These are phyloP conservation scores for Arthrobotrys pseudoclavata DNA, from an alignment of 2,329 filamentous ascomycete genomes.

Conservation along the genomic window DNA sequence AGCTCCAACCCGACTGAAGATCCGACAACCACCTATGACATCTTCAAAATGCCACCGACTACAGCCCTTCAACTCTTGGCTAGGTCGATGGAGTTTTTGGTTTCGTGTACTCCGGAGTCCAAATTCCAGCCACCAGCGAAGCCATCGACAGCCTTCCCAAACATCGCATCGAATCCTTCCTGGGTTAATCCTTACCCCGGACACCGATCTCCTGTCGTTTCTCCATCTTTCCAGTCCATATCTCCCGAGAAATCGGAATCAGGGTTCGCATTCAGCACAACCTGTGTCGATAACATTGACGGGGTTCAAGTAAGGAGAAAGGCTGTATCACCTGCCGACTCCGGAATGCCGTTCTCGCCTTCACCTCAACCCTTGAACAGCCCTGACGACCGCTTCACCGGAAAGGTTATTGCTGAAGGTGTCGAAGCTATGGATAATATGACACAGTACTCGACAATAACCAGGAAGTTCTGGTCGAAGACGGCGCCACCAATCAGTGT, in stretches of 20 bases:
- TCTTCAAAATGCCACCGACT: conserved; percentile 79
- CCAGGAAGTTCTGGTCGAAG: conserved; percentile 93
- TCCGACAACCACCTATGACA: conserved; percentile 71
- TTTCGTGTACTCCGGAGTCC: conserved; percentile 73
- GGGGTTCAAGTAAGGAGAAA: conserved; percentile 62
- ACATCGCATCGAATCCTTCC: conserved; percentile 56
- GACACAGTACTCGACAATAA: conserved; percentile 85
- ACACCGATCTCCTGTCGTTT: conserved; percentile 45
- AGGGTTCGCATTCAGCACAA: conserved; percentile 62
- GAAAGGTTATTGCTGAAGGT: conserved; percentile 76
- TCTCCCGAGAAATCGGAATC: conserved; percentile 71
- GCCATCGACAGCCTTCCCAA: conserved; percentile 50
- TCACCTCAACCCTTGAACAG: conserved; percentile 55
- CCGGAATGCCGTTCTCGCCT: conserved; percentile 52
- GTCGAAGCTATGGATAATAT: conserved; percentile 75
- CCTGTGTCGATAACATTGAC: conserved; percentile 60
- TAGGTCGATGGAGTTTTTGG: conserved; percentile 77
- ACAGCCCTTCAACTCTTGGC: conserved; percentile 85
- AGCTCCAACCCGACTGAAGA: conserved; percentile 59
- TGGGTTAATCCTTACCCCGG: conserved; percentile 56
- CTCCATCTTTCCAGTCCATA: conserved; percentile 64
- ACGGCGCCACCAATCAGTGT: conserved; percentile 84
- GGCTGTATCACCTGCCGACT: conserved; percentile 60
- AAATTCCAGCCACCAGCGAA: conserved; percentile 49
- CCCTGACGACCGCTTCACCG: conserved; percentile 68